Evolutionary conservation across 2,329 filamentous ascomycete species (phyloP), one percentile per base, ranked within the genome.

Genomic region (Didymella pomorum): DNA sequence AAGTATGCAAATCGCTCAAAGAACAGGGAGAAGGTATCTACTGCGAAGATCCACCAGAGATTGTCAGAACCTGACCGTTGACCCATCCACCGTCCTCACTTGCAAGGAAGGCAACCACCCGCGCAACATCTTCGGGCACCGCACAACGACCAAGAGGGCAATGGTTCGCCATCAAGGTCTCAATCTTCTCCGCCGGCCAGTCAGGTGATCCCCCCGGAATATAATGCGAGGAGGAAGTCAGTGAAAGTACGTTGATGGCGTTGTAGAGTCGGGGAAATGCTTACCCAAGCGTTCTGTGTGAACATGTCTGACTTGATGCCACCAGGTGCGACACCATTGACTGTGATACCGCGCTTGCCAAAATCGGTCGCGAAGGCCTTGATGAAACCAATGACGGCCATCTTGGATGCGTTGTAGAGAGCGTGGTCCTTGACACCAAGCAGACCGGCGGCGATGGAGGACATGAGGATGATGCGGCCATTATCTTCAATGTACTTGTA

Each of bases 271-370:
- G n/a, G n/a, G n/a, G n/a, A n/a, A n/a, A n/a, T n/a, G n/a, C 48
- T 51, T 43, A 51, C 48, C 48, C 79, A 79, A 23, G 86, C 83
- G 75, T 89, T 89, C 76, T 86, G 83, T 8, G 61, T 83, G 79
- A 89, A 92, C 89, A 92, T 92, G 76, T 92, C 90, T 42, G 83
- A 87, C 83, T 90, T 89, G 80, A 91, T 87, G 43, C 88, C 88
- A 55, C 88, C 88, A 1, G 89, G 89, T 2, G 89, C 89, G 45
- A 91, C 87, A 64, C 87, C 88, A 69, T 91, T 91, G 77, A 89
- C 88, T 0, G 88, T 91, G 71, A 91, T 87, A 49, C 86, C 84
- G 69, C 84, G 83, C 68, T 81, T 82, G 57, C 89, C 89, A 74
- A 88, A 90, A 77, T 91, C 89, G 51, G 88, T 89, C 8, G 88